These are phyloP conservation scores for Moesziomyces sp. DNA, from an alignment of 1,284 basidiomycete species.

Conservation along the genomic window DNA sequence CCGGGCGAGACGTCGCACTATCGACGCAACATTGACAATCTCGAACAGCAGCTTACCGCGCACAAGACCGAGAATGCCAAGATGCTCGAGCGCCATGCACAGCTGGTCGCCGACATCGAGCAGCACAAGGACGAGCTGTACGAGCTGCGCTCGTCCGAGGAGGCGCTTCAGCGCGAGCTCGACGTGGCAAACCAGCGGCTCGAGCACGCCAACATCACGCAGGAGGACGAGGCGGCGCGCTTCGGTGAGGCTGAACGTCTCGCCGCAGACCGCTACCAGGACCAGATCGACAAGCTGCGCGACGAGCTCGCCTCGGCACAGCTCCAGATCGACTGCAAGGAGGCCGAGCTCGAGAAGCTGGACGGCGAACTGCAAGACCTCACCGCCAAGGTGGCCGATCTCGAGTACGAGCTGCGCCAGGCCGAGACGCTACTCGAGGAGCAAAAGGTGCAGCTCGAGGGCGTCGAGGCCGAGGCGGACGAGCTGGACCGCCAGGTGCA, in stretches of 20 bases:
- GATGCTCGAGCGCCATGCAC: slow-evolving; percentile 49
- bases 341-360: slow-evolving; percentile 58
- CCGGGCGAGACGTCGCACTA: slow-evolving; percentile 26
- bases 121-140: slow-evolving; percentile 52
- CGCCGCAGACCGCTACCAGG: slow-evolving; percentile 45
- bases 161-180: slow-evolving; percentile 47
- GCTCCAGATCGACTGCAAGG: slow-evolving; percentile 57
- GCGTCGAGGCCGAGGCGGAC: slow-evolving; percentile 46
- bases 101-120: slow-evolving; percentile 51
- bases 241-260: slow-evolving; percentile 41
- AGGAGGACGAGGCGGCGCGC: slow-evolving; percentile 45
- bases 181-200: slow-evolving; percentile 50
- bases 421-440: slow-evolving; percentile 45
- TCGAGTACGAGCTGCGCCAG: slow-evolving; percentile 57
- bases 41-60: slow-evolving; percentile 50
- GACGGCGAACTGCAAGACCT: slow-evolving; percentile 51
- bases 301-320: slow-evolving; percentile 63
- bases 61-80: slow-evolving; percentile 51
- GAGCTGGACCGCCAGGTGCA: slow-evolving; percentile 49
- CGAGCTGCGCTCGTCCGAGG: slow-evolving; percentile 45
- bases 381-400: slow-evolving; percentile 46
- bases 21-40: slow-evolving; percentile 41
- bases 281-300: slow-evolving; percentile 50
- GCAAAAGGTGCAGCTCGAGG: slow-evolving; percentile 71
- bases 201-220: slow-evolving; percentile 52